These are phyloP conservation scores for Lonicera japonica DNA, from an alignment of 129 eudicot genomes.

Conservation along the genomic window DNA sequence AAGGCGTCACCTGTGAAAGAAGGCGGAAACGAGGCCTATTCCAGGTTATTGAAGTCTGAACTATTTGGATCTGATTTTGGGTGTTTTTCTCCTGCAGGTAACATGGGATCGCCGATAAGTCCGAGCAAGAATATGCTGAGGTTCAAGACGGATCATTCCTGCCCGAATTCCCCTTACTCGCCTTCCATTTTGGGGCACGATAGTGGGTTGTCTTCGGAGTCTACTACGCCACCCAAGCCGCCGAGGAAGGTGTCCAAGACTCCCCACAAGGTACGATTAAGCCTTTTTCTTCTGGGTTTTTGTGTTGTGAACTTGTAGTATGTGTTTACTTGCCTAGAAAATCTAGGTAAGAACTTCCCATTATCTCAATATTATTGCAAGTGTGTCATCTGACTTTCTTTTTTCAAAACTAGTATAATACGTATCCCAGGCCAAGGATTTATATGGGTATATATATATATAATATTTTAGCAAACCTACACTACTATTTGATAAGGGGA, in stretches of 20 bases:
- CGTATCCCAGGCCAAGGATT: too few species aligned
- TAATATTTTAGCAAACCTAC: too few species aligned
- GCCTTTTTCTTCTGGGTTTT: too few species aligned
- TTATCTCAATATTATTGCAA: too few species aligned
- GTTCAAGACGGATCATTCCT: constrained; percentile 80
- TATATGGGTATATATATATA: too few species aligned
- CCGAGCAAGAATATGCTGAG: constrained; percentile 78
- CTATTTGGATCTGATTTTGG: constrained; percentile 94
- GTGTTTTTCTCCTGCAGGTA: constrained; percentile 79
- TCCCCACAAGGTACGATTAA: constrained; percentile 76
- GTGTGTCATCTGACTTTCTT: too few species aligned
- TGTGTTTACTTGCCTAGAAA: not conserved
- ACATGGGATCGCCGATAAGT: constrained; percentile 47
- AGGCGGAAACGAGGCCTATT: constrained; percentile 71
- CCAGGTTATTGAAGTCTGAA: constrained; percentile 65
- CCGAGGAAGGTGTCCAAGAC: constrained; percentile 93
- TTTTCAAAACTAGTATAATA: too few species aligned
- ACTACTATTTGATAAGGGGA: too few species aligned
- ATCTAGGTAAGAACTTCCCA: too few species aligned
- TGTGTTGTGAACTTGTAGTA: not conserved
- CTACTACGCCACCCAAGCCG: constrained; percentile 72
- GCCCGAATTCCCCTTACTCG: constrained; percentile 61
- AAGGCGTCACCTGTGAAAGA: constrained; percentile 66
- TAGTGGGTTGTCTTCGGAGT: constrained; percentile 42
- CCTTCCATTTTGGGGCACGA: constrained; percentile 75